phyloP scores from a whole-genome alignment of 1,139 yeast species.

The Geotrichum australiense region DNA sequence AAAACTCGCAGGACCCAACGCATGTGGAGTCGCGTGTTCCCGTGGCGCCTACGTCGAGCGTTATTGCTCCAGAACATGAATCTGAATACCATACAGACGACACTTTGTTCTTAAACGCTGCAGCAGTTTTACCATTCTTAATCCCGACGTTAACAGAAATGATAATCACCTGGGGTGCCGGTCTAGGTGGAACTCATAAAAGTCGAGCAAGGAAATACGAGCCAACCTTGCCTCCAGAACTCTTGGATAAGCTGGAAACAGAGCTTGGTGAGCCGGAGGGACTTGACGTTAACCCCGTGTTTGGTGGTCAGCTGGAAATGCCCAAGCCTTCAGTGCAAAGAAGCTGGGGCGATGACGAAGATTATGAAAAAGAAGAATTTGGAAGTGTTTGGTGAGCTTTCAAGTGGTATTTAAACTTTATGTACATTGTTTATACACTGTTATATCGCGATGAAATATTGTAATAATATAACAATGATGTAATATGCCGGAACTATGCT shows the following conservation, averaged over 20 bases:
- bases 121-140: conserved; percentile 32
- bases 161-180: conserved; percentile 40
- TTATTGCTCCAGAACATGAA: conserved; percentile 10
- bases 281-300: conserved; percentile 20
- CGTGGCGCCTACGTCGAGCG: conserved; percentile 14
- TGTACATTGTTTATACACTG: too few relatives aligned
- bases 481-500: too few relatives aligned
- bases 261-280: conserved; percentile 12
- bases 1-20: conserved; percentile 15
- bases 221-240: conserved; percentile 37
- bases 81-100: conserved; percentile 15
- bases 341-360: conserved; percentile 30
- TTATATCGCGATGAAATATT: too few relatives aligned
- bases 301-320: conserved; percentile 22
- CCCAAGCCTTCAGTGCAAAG: conserved; percentile 29
- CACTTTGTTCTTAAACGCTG: conserved; percentile 32
- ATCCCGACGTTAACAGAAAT: conserved; percentile 38
- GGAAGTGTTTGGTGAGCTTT: conserved; percentile 15
- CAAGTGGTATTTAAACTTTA: too few relatives aligned
- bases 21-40: conserved; percentile 15
- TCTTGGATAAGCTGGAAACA: conserved; percentile 34
- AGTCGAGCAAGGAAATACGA: conserved; percentile 34
- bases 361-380: conserved; percentile 15
- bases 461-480: too few relatives aligned
- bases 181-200: conserved; percentile 35